phyloP scores from a whole-genome alignment of 2,329 filamentous ascomycete species.

The Sporothrix luriei region DNA sequence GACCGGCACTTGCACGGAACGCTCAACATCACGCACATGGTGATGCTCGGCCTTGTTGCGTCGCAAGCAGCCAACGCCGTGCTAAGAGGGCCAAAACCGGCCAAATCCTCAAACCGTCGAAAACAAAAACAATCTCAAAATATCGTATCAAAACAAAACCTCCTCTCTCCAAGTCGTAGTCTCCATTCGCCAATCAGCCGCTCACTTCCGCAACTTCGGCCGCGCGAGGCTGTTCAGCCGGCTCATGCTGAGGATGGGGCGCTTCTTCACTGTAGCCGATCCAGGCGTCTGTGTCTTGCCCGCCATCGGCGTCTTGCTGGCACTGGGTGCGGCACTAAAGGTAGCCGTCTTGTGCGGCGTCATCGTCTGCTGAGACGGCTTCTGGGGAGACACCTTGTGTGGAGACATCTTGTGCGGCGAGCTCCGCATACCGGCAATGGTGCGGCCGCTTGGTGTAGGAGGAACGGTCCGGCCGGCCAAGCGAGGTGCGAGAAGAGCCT shows the following conservation, averaged over 20 bases:
- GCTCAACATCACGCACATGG: neutral
- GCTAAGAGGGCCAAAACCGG: neutral
- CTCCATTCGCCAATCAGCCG: neutral
- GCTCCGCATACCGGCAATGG: constrained; percentile 20
- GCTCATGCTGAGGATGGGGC: constrained; percentile 56
- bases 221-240: constrained; percentile 63
- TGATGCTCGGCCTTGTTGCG: neutral
- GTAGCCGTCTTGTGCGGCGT: constrained; percentile 1
- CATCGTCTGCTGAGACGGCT: neutral
- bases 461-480: constrained; percentile 41
- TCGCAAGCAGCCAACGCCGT: constrained; percentile 8
- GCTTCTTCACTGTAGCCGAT: constrained; percentile 56
- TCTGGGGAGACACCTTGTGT: constrained; percentile 38
- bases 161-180: neutral
- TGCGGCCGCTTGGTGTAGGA: neutral
- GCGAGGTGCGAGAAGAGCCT: constrained; percentile 56
- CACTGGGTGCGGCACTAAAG: neutral
- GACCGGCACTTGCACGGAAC: neutral
- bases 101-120: neutral
- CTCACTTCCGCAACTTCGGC: constrained; percentile 56
- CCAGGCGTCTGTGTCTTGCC: constrained; percentile 46
- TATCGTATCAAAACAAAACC: constrained; percentile 6
- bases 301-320: neutral
- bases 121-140: constrained; percentile 10
- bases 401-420: constrained; percentile 37